These are phyloP conservation scores for Dendrobium officinale DNA, from an alignment of 106 monocot species.

Conservation along the genomic window DNA sequence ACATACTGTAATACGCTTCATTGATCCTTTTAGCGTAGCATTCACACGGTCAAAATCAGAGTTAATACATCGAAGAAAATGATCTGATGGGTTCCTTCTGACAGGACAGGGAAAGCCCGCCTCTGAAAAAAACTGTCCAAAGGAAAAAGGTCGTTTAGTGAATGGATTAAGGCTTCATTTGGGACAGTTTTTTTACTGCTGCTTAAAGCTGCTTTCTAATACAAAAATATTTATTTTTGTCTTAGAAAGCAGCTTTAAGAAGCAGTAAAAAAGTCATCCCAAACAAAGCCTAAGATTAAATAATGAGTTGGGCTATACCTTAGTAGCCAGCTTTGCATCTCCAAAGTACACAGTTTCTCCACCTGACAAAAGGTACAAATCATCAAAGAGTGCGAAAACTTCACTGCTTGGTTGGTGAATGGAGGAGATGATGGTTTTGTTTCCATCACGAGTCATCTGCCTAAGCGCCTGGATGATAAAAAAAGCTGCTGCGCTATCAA, in stretches of 20 bases:
- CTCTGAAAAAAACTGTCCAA: conserved; percentile 58
- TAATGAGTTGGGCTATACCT: conserved; percentile 24
- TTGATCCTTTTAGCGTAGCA: conserved; percentile 57
- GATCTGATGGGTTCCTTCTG: conserved; percentile 71
- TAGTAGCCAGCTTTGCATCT: conserved; percentile 57
- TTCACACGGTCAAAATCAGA: conserved; percentile 67
- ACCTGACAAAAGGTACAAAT: conserved; percentile 72
- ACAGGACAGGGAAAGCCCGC: conserved; percentile 61
- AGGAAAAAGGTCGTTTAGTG: background rate
- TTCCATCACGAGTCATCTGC: conserved; percentile 76
- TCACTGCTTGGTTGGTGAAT: conserved; percentile 94
- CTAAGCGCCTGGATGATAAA: conserved; percentile 63
- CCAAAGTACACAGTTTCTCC: conserved; percentile 90
- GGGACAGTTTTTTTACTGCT: too few species aligned
- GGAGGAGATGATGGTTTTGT: conserved; percentile 76
- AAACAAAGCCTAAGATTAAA: too few species aligned
- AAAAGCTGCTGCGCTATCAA: conserved; percentile 86
- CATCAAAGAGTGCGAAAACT: conserved; percentile 80
- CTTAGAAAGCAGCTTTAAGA: too few species aligned
- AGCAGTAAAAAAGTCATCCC: too few species aligned
- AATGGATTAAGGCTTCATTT: background rate
- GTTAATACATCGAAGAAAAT: conserved; percentile 72
- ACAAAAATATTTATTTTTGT: too few species aligned
- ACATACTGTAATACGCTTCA: conserved; percentile 29
- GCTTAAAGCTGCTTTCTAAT: too few species aligned